Evolutionary conservation across 1,284 basidiomycete species (phyloP), one percentile per base, ranked within the genome.

Genomic region (Porodaedalea pini): DNA sequence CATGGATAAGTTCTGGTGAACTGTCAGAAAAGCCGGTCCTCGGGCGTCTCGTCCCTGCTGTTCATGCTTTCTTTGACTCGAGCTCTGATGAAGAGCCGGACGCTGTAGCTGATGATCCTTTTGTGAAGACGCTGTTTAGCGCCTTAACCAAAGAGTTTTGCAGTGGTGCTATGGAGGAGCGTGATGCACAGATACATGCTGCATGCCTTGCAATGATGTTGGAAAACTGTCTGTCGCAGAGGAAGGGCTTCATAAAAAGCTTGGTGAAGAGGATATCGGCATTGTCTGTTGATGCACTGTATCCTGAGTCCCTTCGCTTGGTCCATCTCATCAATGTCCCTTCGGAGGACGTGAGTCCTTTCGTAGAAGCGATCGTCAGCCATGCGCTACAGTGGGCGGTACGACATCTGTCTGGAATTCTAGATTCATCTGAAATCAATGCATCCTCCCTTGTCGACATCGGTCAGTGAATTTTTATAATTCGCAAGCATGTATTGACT

Each of bases 361-460:
- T 78, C 10, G 61, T 70, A 5, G 66, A 68, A 4, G 65, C 58
- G 13, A 62, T 85, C 8, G 62, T 79, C 2, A 77, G 80, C 51
- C 69, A 72, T 50, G 76, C 71, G 0, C 63, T 85, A 58, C 72
- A 75, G 49, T 82, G 80, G 79, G 74, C 76, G 4, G 76, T 80
- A 8, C 70, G 74, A 36, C 63, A 67, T 32, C 70, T 81, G 57
- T 73, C 74, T 0, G 68, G 63, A 8, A 66, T 70, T 0, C 64
- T 65, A 21, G 57, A 65, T 5, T 62, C 64, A 6, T n/a, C 6
- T 13, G 25, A 15, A 17, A 21, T 51, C 15, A 36, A 51, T 8
- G 43, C 11, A 17, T 6, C 10, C 3, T 36, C 31, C 21, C 39
- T 59, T 17, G 23, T 34, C 13, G 40, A 17, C 8, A 25, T 59